Evolutionary conservation across 2,329 filamentous ascomycete genomes (phyloP).

Genomic region (Lojkania enalia): DNA sequence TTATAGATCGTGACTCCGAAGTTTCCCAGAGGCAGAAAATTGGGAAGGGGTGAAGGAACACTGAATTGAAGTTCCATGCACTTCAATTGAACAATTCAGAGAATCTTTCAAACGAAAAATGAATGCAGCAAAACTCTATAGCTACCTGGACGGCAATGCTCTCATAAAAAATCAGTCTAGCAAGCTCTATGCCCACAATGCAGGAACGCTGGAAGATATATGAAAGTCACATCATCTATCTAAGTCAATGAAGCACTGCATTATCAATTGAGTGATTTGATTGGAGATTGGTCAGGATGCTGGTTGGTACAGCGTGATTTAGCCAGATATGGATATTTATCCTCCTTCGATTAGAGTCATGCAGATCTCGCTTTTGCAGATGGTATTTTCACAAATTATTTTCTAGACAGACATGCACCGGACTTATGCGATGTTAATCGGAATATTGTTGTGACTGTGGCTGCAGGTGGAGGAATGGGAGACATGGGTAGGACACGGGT

Average conservation of each 20-base stretch:
- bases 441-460: background rate
- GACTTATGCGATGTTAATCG: background rate
- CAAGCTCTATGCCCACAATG: constrained; percentile 11
- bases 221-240: constrained; percentile 13
- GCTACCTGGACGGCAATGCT: no score
- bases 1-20: no score
- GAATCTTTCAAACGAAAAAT: no score
- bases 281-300: constrained; percentile 9
- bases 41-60: no score
- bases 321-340: constrained; percentile 25
- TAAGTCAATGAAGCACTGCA: constrained; percentile 16
- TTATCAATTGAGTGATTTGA: constrained; percentile 8
- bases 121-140: no score
- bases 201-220: constrained; percentile 19
- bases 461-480: no score
- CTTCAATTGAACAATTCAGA: no score
- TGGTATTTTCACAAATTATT: background rate
- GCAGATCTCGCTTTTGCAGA: background rate
- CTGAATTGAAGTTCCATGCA: no score
- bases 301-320: constrained; percentile 14
- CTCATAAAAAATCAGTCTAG: no score
- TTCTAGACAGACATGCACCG: background rate
- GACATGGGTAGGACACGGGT: background rate
- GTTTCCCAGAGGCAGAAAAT: no score
- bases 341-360: constrained; percentile 1